Base-by-base conservation (phyloP, 2,329 filamentous ascomycete genomes). In the Hypoxylon sp. region DNA sequence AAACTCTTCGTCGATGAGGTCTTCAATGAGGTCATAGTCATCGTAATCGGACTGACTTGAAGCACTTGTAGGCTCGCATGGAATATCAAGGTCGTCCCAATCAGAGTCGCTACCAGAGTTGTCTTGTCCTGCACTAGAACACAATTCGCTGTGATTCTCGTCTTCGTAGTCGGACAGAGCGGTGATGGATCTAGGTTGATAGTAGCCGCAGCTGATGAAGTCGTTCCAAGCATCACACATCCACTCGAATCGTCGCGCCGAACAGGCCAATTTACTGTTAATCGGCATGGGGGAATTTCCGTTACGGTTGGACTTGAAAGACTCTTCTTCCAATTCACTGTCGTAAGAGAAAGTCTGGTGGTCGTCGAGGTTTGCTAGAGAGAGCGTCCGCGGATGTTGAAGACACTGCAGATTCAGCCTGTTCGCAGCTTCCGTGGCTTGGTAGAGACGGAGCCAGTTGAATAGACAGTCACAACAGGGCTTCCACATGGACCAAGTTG, bases 1-100 rank as follows among this genome's bases (percentile, higher is more conserved):
- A 13, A 75, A 76, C 39, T 76, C 74, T 3, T 67, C 61, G 24
- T 70, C 64, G 6, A 73, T 73, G 0, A 74, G 24, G 33, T 75
- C 71, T 14, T 73, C 64, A 39, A 75, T 66, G 8, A 69, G 24
- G 14, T 74, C 73, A 5, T 63, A 74, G 1, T 70, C 69, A 5
- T 68, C 65, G 8, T 22, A 33, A 1, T 65, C 58, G 1, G 22
- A 37, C 0, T 39, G 13, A 19, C 24, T 19, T 14, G 67, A 50
- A 4, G 13, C 31, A 3, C 37, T 63, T 31, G 46, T 56, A 1
- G 13, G 17, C 8, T 9, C 54, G 2, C 59, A 62, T 11, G 73
- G 73, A 14, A 70, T 26, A 17, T 68, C 72, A 5, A 63, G 10
- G 22, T 72, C 70, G 39, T 74, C 73, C 73, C 73, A 75, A 8